A percentile compares a stretch with the other conserved stretches of the same genome.
Evolutionary conservation across 2,329 filamentous ascomycete species (phyloP).

Genomic region (Aspergillus pseudoglaucus): DNA sequence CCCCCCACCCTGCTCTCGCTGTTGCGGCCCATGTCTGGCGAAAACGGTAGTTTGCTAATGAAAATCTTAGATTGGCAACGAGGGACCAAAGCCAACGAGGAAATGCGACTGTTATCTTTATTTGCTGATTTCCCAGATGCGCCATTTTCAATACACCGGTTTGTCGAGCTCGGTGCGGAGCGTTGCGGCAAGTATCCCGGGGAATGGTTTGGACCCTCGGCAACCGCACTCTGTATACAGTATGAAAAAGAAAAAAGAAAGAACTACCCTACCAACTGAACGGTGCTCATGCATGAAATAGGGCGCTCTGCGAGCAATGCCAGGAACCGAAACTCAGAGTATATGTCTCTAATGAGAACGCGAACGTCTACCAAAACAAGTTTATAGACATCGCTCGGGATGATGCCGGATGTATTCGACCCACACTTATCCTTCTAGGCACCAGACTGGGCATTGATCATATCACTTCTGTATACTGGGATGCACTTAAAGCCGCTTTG

Average conservation of each 20-base stretch:
- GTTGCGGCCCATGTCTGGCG: background rate
- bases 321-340: slow-evolving; percentile 62
- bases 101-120: slow-evolving; percentile 65
- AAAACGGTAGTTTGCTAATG: slow-evolving; percentile 14
- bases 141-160: slow-evolving; percentile 90
- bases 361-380: slow-evolving; percentile 87
- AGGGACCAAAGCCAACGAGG: slow-evolving; percentile 51
- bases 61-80: slow-evolving; percentile 65
- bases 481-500: slow-evolving; percentile 76
- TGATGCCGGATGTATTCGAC: slow-evolving; percentile 61
- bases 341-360: slow-evolving; percentile 82
- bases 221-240: slow-evolving; percentile 90
- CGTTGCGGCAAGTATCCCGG: slow-evolving; percentile 92
- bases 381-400: slow-evolving; percentile 72
- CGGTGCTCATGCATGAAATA: slow-evolving; percentile 31
- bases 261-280: background rate
- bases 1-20: background rate
- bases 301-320: slow-evolving; percentile 66
- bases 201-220: slow-evolving; percentile 98
- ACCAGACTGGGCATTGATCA: slow-evolving; percentile 89
- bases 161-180: slow-evolving; percentile 78
- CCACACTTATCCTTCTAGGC: slow-evolving; percentile 82
- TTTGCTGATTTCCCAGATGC: slow-evolving; percentile 84
- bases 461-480: slow-evolving; percentile 90
- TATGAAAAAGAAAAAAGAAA: slow-evolving; percentile 41